Conservation (phyloP, 495 filamentous ascomycete genomes). For the Annulohypoxylon bovei region DNA sequence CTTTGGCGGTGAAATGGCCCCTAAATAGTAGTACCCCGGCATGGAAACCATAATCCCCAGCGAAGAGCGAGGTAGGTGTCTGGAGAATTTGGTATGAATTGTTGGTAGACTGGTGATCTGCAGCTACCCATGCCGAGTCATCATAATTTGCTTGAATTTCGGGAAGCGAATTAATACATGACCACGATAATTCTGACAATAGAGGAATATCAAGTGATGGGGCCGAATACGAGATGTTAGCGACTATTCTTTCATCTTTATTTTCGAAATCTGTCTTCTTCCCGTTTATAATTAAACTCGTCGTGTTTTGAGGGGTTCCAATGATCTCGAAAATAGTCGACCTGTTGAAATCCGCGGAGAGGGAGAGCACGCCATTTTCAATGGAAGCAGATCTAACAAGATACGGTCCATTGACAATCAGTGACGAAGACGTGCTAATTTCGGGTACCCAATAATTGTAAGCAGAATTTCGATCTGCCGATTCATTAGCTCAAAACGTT, state of each 20-base stretch:
- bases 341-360: slow-evolving; percentile 76
- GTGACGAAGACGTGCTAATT: slow-evolving; percentile 49
- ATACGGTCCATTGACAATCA: slow-evolving; percentile 79
- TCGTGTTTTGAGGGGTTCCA: slow-evolving; percentile 62
- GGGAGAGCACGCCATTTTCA: slow-evolving; percentile 59
- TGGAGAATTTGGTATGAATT: slow-evolving; percentile 62
- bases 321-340: slow-evolving; percentile 72
- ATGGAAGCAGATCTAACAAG: slow-evolving; percentile 71
- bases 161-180: slow-evolving; percentile 73
- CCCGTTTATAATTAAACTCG: slow-evolving; percentile 68
- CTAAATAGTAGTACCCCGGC: slow-evolving; percentile 73
- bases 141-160: slow-evolving; percentile 72
- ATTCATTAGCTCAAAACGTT: neutral
- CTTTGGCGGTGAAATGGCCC: slow-evolving; percentile 74
- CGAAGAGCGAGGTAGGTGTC: slow-evolving; percentile 73
- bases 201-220: slow-evolving; percentile 64
- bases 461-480: slow-evolving; percentile 67
- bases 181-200: slow-evolving; percentile 69
- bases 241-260: slow-evolving; percentile 49
- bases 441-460: slow-evolving; percentile 80
- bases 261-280: slow-evolving; percentile 61
- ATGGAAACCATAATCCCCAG: slow-evolving; percentile 78
- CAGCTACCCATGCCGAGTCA: slow-evolving; percentile 71
- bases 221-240: slow-evolving; percentile 60
- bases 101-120: slow-evolving; percentile 64